Evolutionary conservation across 2,329 filamentous ascomycete genomes (phyloP).

Genomic region (Nothophoma quercina): DNA sequence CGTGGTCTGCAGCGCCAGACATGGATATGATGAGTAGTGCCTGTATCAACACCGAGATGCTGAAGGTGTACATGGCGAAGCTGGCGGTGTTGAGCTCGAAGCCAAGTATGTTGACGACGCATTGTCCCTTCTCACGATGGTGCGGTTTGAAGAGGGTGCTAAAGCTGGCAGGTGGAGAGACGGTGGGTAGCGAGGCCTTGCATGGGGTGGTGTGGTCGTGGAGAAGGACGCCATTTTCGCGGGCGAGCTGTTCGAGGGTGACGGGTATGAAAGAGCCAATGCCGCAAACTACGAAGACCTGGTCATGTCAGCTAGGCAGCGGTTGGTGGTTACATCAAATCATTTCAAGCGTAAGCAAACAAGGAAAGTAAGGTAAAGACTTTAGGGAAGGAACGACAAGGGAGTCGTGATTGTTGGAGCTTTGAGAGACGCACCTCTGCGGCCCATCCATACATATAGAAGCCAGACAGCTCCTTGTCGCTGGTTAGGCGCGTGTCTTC

Average conservation of each 20-base stretch:
- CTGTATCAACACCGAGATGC: slow-evolving; percentile 87
- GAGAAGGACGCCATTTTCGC: slow-evolving; percentile 88
- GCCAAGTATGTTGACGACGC: slow-evolving; percentile 82
- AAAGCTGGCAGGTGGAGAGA: slow-evolving; percentile 36
- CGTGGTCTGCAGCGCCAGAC: slow-evolving; percentile 94
- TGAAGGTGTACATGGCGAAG: slow-evolving; percentile 99
- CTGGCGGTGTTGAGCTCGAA: slow-evolving; percentile 92
- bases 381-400: neutral
- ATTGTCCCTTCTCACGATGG: slow-evolving; percentile 62
- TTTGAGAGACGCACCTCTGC: slow-evolving; percentile 66
- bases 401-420: neutral
- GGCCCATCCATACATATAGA: slow-evolving; percentile 96
- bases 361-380: neutral
- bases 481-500: slow-evolving; percentile 92
- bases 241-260: slow-evolving; percentile 88
- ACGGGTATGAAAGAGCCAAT: slow-evolving; percentile 91
- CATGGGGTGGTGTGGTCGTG: slow-evolving; percentile 80
- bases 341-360: neutral
- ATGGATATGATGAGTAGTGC: slow-evolving; percentile 93
- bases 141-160: slow-evolving; percentile 31
- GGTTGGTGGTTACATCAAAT: neutral
- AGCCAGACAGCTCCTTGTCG: slow-evolving; percentile 84
- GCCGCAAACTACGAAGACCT: slow-evolving; percentile 90
- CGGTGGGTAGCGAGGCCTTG: slow-evolving; percentile 66
- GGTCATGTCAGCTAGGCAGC: slow-evolving; percentile 10